These are phyloP conservation scores for Amphirosellinia nigrospora DNA, from an alignment of 495 filamentous ascomycete genomes.

Conservation along the genomic window DNA sequence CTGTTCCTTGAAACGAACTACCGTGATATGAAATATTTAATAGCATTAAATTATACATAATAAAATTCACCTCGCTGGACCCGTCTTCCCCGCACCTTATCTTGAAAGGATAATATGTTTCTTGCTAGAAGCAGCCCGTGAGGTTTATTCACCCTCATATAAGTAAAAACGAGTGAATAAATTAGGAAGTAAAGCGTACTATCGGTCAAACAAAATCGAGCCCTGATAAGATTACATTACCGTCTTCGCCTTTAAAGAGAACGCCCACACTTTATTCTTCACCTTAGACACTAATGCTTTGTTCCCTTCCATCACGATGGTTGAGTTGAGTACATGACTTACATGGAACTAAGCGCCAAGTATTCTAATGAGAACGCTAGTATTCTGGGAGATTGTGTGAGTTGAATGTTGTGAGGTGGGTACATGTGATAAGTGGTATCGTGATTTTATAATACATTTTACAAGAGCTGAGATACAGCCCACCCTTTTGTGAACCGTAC, in stretches of 20 bases:
- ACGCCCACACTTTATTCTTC: too few species aligned
- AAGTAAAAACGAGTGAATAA: too few species aligned
- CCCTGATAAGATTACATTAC: too few species aligned
- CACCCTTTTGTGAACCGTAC: conserved; percentile 2
- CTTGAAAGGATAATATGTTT: background rate
- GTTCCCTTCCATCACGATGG: background rate
- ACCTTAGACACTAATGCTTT: background rate
- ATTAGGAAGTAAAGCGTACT: too few species aligned
- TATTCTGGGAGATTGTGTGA: background rate
- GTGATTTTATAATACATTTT: conserved; percentile 15
- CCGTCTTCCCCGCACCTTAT: background rate
- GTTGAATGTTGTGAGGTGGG: background rate
- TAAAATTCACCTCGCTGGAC: background rate
- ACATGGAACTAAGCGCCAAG: background rate
- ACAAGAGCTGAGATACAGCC: background rate
- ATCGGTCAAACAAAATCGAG: background rate
- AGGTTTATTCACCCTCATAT: too few species aligned
- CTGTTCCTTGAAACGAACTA: background rate
- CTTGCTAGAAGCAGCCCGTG: background rate
- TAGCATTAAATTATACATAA: background rate
- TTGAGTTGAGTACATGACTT: background rate
- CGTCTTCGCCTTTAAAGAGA: too few species aligned
- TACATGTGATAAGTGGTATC: conserved; percentile 10
- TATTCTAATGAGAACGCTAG: background rate
- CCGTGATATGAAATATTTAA: background rate